Evolutionary conservation across 2,329 filamentous ascomycete genomes (phyloP), one percentile per base, ranked within the genome.

Genomic region (Chalaropsis thielavioides): DNA sequence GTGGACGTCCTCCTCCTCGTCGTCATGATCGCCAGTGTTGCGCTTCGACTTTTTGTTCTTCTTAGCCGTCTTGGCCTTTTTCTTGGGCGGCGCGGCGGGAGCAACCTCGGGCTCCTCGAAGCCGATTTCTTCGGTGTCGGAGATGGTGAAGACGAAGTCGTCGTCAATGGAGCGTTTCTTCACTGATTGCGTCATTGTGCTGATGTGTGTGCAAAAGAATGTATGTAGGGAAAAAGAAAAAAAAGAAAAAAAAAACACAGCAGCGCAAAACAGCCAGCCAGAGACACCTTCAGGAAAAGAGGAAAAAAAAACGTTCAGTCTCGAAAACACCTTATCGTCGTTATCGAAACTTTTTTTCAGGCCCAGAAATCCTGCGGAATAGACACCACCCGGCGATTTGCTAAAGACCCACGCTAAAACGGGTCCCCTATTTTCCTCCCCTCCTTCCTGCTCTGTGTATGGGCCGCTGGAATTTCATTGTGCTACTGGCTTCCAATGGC

Each of bases 111-210:
- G 15, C 71, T 81, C 74, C 76, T 82, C 77, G 71, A 83, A 74
- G 74, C 80, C 64, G 64, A 76, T 73, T 13, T 78, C 73, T 46
- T 83, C 82, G 67, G 81, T 80, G 70, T 85, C 83, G 62, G 81
- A 83, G 64, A 85, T 78, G 15, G 82, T 85, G 68, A 79, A 78
- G 68, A 85, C 76, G 67, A 85, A 84, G 66, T 84, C 82, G 70
- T 84, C 81, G 65, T 79, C 76, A 59, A 75, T 72, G 13, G 76
- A 73, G 69, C 81, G 81, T 68, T 80, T 76, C 68, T 82, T 82
- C 27, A 76, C 74, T 54, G 74, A 73, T 65, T 78, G 77, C 58
- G 78, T 76, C 79, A 81, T 81, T 58, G 69, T 75, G 68, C 56
- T 8, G 38, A 24, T 64, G 44, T 44, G 41, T 13, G 19, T n/a